These are phyloP conservation scores for Podospora tetraspora DNA, from an alignment of 495 filamentous ascomycete genomes.

Conservation along the genomic window DNA sequence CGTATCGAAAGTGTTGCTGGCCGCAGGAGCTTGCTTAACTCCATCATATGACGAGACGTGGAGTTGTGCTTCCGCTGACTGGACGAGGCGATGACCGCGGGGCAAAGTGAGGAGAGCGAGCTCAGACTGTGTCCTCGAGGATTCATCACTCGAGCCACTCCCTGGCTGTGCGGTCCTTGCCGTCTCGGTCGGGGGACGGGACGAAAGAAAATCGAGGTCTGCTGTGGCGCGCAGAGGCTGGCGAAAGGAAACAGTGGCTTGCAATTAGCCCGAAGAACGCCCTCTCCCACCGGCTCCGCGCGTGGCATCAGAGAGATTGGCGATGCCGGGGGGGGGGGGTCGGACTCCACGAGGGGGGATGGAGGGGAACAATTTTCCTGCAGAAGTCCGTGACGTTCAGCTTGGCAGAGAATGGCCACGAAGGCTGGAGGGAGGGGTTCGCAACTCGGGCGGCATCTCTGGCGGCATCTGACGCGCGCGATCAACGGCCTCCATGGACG, in stretches of 20 bases:
- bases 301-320: constrained; percentile 13
- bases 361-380: constrained; percentile 8
- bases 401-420: not conserved
- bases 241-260: constrained; percentile 9
- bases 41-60: not conserved
- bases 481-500: not conserved
- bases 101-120: not conserved
- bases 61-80: not conserved
- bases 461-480: not conserved
- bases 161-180: not conserved
- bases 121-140: not conserved
- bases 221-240: constrained; percentile 6
- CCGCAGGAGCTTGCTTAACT: not conserved
- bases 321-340: constrained; percentile 1
- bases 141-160: not conserved
- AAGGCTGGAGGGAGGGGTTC: not conserved
- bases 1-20: constrained; percentile 12
- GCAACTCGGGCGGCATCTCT: no score
- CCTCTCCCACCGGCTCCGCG: constrained; percentile 4
- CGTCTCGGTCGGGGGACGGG: not conserved
- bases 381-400: not conserved
- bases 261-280: constrained; percentile 18
- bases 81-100: not conserved
- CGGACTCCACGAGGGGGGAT: constrained; percentile 1
- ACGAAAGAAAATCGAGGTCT: constrained; percentile 3